These are phyloP conservation scores for Nannochloropsis gaditana DNA, from an alignment of 108 stramenopile species.

Conservation along the genomic window DNA sequence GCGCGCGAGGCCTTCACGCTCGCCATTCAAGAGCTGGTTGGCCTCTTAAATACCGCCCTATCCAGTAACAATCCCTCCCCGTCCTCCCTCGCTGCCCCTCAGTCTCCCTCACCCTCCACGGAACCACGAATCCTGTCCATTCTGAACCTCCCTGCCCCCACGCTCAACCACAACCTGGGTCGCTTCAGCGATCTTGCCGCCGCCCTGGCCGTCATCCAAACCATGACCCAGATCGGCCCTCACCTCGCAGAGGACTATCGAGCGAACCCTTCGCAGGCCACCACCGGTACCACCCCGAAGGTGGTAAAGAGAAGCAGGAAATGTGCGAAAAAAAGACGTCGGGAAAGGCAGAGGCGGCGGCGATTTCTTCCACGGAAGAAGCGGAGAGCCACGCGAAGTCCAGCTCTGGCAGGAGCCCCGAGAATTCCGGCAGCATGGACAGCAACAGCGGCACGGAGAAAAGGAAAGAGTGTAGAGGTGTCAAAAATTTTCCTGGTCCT, in stretches of 20 bases:
- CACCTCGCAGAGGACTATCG: background rate
- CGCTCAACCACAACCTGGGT: background rate
- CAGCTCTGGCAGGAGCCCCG: background rate
- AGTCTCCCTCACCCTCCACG: background rate
- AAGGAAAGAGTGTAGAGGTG: background rate
- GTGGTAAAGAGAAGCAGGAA: background rate
- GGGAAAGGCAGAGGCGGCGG: background rate
- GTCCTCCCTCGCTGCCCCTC: background rate
- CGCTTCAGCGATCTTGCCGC: constrained; percentile 5
- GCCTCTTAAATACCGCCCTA: background rate
- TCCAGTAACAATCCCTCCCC: background rate
- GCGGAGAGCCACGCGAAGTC: background rate
- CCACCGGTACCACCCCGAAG: background rate
- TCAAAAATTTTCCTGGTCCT: background rate
- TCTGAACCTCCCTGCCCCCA: background rate
- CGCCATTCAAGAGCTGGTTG: background rate
- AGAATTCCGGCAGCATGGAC: background rate
- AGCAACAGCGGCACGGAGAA: background rate
- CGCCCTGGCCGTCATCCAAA: background rate
- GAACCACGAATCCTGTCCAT: background rate
- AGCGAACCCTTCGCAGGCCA: background rate
- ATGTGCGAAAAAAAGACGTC: background rate
- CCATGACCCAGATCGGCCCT: background rate
- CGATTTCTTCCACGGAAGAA: constrained; percentile 4
- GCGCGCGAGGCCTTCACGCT: background rate